These are phyloP conservation scores for Closterium sp. DNA, from an alignment of 139 green algal genomes.

Conservation along the genomic window DNA sequence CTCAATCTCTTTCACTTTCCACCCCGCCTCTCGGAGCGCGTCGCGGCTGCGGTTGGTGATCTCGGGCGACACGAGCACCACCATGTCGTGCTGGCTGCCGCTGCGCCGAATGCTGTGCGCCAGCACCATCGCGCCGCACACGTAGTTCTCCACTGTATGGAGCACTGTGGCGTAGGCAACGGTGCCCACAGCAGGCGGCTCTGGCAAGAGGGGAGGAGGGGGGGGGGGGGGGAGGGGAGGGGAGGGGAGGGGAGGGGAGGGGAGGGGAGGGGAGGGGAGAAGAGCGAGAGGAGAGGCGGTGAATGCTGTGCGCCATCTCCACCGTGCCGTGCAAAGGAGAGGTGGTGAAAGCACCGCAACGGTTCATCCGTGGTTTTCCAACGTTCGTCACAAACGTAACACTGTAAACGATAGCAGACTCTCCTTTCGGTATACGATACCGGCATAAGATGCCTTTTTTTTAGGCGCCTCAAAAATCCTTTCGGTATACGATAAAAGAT, in stretches of 20 bases:
- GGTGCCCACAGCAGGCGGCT: background rate
- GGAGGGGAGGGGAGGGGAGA: background rate
- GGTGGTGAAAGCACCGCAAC: no score
- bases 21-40: background rate
- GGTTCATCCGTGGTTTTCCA: no score
- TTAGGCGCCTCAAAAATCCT: no score
- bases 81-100: background rate
- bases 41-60: background rate
- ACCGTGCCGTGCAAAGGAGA: no score
- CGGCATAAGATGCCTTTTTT: no score
- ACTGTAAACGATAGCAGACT: no score
- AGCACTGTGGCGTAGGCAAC: background rate
- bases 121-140: constrained; percentile 18
- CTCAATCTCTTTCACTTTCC: background rate
- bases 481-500: background rate
- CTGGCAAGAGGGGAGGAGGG: background rate
- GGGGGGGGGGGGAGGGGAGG: background rate
- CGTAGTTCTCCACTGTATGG: background rate
- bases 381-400: no score
- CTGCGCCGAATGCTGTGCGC: background rate
- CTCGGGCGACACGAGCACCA: background rate
- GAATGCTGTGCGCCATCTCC: no score
- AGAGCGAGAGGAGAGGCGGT: background rate
- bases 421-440: no score
- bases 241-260: background rate